Conservation (phyloP, 306 rosid genomes). For the Delonix regia region DNA sequence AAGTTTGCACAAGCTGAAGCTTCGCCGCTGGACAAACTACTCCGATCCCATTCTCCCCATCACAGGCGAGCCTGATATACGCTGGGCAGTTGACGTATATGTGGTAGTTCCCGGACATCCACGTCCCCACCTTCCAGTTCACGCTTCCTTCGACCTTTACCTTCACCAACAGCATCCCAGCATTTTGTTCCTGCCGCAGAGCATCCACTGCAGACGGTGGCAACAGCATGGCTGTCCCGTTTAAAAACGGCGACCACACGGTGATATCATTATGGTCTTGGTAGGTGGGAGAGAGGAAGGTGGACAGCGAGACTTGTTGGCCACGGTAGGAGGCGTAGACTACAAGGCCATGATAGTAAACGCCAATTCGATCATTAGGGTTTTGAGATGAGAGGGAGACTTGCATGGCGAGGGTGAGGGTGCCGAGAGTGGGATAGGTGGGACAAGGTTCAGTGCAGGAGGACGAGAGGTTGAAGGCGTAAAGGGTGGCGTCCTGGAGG, state of each 20-base stretch:
- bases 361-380: conserved; percentile 61
- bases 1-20: conserved; percentile 55
- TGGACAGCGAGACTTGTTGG: conserved; percentile 57
- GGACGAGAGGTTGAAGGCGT: conserved; percentile 57
- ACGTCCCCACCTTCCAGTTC: conserved; percentile 82
- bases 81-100: conserved; percentile 70
- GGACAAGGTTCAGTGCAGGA: conserved; percentile 30
- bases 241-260: conserved; percentile 71
- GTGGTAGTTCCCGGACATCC: conserved; percentile 68
- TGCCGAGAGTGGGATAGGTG: conserved; percentile 40
- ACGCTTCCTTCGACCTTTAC: conserved; percentile 61
- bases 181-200: conserved; percentile 50
- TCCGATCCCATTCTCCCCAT: conserved; percentile 6
- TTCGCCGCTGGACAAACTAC: conserved; percentile 41
- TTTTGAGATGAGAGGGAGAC: conserved; percentile 58
- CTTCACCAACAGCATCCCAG: conserved; percentile 52
- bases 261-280: conserved; percentile 61
- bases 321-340: conserved; percentile 58
- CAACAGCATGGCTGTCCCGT: conserved; percentile 53
- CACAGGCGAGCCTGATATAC: conserved; percentile 43
- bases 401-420: conserved; percentile 52
- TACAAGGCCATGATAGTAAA: conserved; percentile 52
- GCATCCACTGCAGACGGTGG: conserved; percentile 39
- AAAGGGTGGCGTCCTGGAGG: conserved; percentile 71
- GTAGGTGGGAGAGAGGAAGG: conserved; percentile 53